Evolutionary conservation across 2,329 filamentous ascomycete genomes (phyloP).

Genomic region (Aspergillus cejpii): DNA sequence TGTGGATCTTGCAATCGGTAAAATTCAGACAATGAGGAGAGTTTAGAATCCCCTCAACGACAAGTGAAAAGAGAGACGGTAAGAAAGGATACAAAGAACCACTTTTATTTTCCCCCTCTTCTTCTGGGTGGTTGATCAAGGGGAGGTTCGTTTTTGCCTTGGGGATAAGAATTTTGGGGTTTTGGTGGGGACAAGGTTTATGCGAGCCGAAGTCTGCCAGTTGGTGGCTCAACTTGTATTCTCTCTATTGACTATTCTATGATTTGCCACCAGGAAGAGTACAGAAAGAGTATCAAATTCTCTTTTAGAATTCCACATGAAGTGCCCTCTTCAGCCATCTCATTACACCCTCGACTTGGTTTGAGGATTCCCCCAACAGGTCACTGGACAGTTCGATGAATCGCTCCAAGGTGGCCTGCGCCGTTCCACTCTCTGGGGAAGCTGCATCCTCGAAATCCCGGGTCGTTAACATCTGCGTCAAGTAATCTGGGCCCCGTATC

Average conservation of each 20-base stretch:
- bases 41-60: neutral
- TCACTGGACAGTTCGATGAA: constrained; percentile 48
- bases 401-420: constrained; percentile 26
- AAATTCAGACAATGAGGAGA: neutral
- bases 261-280: neutral
- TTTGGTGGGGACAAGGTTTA: constrained; percentile 18
- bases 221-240: constrained; percentile 3
- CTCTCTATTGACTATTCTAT: neutral
- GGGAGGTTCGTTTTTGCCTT: constrained; percentile 7
- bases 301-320: constrained; percentile 21
- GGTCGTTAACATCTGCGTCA: constrained; percentile 27
- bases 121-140: constrained; percentile 9
- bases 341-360: constrained; percentile 27
- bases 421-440: constrained; percentile 7
- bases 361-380: constrained; percentile 38
- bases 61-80: neutral
- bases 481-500: constrained; percentile 33
- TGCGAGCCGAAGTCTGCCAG: constrained; percentile 5
- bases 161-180: constrained; percentile 21
- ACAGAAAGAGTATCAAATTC: too few species aligned
- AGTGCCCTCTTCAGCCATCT: constrained; percentile 33
- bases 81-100: neutral
- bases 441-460: constrained; percentile 14
- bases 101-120: constrained; percentile 8
- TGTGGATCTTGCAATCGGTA: neutral